These are phyloP conservation scores for Nakaseomyces sp. DNA, from an alignment of 1,139 yeast genomes.

Conservation along the genomic window DNA sequence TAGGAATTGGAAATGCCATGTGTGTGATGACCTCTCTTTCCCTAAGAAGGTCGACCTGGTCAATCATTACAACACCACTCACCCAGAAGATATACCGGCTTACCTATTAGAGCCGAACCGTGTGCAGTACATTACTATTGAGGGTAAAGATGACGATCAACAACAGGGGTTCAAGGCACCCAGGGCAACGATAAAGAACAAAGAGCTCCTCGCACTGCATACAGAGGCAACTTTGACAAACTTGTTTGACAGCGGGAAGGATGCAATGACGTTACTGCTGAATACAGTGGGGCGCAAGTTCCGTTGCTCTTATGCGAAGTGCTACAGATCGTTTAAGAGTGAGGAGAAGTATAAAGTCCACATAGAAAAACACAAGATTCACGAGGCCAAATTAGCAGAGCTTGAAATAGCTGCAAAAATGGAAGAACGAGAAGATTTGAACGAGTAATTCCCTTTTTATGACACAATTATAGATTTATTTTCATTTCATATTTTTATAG, in stretches of 20 bases:
- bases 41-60: constrained; percentile 39
- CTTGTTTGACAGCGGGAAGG: constrained; percentile 18
- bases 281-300: constrained; percentile 29
- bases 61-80: constrained; percentile 37
- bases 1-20: constrained; percentile 55
- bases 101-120: constrained; percentile 9
- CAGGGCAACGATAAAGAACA: neutral
- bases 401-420: neutral
- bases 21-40: constrained; percentile 36
- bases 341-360: constrained; percentile 28
- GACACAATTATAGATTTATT: neutral
- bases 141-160: neutral
- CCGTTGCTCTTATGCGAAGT: constrained; percentile 24
- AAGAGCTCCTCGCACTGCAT: constrained; percentile 7
- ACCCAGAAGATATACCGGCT: constrained; percentile 25
- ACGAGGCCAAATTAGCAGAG: constrained; percentile 25
- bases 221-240: constrained; percentile 13
- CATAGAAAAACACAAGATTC: constrained; percentile 29
- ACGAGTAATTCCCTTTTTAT: neutral
- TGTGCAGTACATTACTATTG: neutral
- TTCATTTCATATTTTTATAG: neutral
- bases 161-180: neutral
- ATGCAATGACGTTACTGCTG: constrained; percentile 21
- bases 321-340: constrained; percentile 31
- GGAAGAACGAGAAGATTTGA: neutral